Conservation (phyloP, 176 grass and related monocot genomes). For the Melocanna baccifera region DNA sequence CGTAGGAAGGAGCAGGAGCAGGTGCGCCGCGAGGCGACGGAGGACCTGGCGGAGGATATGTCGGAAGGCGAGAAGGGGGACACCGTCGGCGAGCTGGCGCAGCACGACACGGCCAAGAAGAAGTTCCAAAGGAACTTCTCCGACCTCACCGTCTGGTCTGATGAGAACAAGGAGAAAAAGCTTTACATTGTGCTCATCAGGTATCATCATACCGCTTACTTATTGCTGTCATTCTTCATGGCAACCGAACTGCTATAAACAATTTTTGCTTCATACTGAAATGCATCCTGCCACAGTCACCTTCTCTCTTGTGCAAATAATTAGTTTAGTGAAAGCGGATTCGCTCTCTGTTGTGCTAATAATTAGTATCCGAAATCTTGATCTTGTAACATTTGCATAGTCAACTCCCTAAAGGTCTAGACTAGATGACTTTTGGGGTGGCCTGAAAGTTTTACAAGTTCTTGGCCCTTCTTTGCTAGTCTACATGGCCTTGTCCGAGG, state of each 20-base stretch:
- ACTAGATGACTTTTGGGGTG: neutral
- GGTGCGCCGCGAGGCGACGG: conserved; percentile 62
- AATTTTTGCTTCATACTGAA: neutral
- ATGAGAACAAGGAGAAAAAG: conserved; percentile 84
- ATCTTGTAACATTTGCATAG: neutral
- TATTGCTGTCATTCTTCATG: neutral
- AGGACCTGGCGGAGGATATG: conserved; percentile 89
- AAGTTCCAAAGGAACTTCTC: conserved; percentile 80
- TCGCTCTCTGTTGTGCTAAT: neutral
- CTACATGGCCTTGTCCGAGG: conserved; percentile 89
- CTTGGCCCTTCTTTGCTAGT: conserved; percentile 40
- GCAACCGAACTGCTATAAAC: neutral
- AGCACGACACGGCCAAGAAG: conserved; percentile 49
- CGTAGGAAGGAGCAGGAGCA: conserved; percentile 72
- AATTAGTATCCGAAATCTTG: neutral
- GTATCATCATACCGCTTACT: conserved; percentile 5
- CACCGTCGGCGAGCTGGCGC: conserved; percentile 50
- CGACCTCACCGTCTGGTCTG: conserved; percentile 67
- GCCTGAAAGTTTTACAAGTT: neutral
- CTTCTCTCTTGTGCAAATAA: neutral
- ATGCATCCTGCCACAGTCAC: neutral
- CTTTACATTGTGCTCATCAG: conserved; percentile 95
- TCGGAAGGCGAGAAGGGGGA: conserved; percentile 83
- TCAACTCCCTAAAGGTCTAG: neutral
- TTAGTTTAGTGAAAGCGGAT: neutral